Percentiles rank a stretch among this genome's conserved stretches.
Conservation (phyloP, 345 rosid genomes). For the Carallia pectinifolia region DNA sequence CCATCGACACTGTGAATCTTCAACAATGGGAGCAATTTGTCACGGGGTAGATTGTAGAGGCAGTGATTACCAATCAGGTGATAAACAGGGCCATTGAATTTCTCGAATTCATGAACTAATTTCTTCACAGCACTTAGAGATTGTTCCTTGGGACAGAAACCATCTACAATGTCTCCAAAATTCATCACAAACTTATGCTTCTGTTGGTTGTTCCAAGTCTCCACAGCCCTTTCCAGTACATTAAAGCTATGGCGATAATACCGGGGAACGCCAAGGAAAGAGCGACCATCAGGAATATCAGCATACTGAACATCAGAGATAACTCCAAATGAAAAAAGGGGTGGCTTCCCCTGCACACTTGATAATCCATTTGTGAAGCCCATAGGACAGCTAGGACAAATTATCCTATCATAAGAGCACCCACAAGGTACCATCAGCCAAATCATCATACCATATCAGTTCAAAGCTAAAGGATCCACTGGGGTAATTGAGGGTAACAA, state of each 20-base stretch:
- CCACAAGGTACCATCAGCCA: not conserved
- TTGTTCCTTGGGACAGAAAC: constrained; percentile 64
- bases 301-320: constrained; percentile 91
- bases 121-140: constrained; percentile 57
- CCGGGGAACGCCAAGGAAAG: constrained; percentile 82
- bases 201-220: constrained; percentile 58
- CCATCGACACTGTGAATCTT: constrained; percentile 49
- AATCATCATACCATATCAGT: not conserved
- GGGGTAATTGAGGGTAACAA: no score
- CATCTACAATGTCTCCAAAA: constrained; percentile 90
- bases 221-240: constrained; percentile 70
- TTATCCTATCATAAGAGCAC: constrained; percentile 12
- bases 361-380: constrained; percentile 41
- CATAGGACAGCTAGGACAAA: constrained; percentile 30
- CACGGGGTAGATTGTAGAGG: constrained; percentile 90
- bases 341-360: constrained; percentile 38
- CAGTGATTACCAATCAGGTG: constrained; percentile 97
- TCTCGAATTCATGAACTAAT: constrained; percentile 51
- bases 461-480: not conserved
- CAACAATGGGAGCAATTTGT: constrained; percentile 65
- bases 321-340: constrained; percentile 85
- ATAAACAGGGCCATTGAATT: constrained; percentile 65
- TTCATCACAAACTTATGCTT: constrained; percentile 68
- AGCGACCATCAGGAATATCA: constrained; percentile 81
- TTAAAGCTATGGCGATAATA: constrained; percentile 74